A percentile compares a stretch with the other conserved stretches of the same genome.
These are phyloP conservation scores for Fusarium sp. DNA, from an alignment of 2,329 filamentous ascomycete species.

Conservation along the genomic window DNA sequence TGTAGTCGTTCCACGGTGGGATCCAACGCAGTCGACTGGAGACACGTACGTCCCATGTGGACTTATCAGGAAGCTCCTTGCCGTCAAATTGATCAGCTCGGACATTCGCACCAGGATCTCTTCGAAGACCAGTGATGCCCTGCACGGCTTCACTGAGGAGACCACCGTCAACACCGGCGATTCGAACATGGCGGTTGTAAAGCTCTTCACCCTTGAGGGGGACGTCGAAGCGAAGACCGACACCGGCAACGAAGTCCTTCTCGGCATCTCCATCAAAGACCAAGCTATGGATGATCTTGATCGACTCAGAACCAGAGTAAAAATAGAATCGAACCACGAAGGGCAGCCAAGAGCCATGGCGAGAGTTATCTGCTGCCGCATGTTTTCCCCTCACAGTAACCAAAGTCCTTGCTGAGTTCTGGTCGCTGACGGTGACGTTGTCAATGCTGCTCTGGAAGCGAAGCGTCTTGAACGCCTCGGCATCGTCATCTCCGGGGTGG, in stretches of 20 bases:
- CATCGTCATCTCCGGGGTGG: slow-evolving; percentile 42
- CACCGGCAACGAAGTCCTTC: slow-evolving; percentile 65
- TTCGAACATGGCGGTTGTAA: slow-evolving; percentile 70
- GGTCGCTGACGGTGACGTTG: slow-evolving; percentile 63
- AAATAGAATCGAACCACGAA: slow-evolving; percentile 68
- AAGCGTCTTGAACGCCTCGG: slow-evolving; percentile 55
- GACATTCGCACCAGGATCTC: slow-evolving; percentile 65
- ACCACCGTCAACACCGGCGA: slow-evolving; percentile 68
- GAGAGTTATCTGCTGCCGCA: slow-evolving; percentile 49
- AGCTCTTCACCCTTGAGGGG: slow-evolving; percentile 65
- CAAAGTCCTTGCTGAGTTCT: slow-evolving; percentile 53
- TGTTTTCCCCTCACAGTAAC: slow-evolving; percentile 61
- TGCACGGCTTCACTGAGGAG: slow-evolving; percentile 70
- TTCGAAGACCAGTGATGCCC: slow-evolving; percentile 69
- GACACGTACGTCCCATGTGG: slow-evolving; percentile 62
- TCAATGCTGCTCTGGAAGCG: slow-evolving; percentile 65
- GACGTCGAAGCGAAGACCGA: slow-evolving; percentile 68
- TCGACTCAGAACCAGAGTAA: slow-evolving; percentile 67
- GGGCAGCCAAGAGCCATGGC: slow-evolving; percentile 62
- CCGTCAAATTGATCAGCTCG: slow-evolving; percentile 65
- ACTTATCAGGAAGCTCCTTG: slow-evolving; percentile 56
- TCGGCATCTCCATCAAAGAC: slow-evolving; percentile 65
- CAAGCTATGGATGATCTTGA: slow-evolving; percentile 68
- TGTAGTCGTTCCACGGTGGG: slow-evolving; percentile 70
- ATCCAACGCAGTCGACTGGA: slow-evolving; percentile 66